These are phyloP conservation scores for Zopfia rhizophila DNA, from an alignment of 2,329 filamentous ascomycete genomes.

Conservation along the genomic window DNA sequence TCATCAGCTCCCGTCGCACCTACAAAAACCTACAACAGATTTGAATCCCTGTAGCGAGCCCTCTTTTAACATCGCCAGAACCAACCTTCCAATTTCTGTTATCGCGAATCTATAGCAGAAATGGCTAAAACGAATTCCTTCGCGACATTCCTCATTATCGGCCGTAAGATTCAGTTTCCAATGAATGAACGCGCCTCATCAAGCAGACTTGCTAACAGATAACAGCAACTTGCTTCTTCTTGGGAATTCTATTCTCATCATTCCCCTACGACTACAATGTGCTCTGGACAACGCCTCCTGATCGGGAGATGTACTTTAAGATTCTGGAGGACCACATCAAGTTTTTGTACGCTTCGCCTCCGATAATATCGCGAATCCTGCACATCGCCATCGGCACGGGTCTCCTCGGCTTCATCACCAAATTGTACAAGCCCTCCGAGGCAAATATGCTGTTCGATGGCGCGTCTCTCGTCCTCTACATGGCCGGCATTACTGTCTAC, in stretches of 20 bases:
- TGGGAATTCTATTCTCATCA: conserved; percentile 94
- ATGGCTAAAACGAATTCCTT: conserved; percentile 69
- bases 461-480: conserved; percentile 76
- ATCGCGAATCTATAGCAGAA: conserved; percentile 19
- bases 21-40: conserved; percentile 26
- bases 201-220: conserved; percentile 30
- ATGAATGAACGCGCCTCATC: no score
- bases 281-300: conserved; percentile 77
- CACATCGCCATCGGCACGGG: conserved; percentile 92
- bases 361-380: conserved; percentile 90
- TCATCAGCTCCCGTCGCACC: conserved; percentile 9
- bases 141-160: conserved; percentile 96
- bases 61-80: conserved; percentile 18
- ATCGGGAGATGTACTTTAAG: conserved; percentile 76
- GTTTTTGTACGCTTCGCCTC: conserved; percentile 90
- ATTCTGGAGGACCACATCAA: conserved; percentile 89
- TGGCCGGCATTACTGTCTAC: conserved; percentile 91
- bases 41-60: no score
- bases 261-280: conserved; percentile 97
- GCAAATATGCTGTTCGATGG: conserved; percentile 95
- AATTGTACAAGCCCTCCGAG: conserved; percentile 93
- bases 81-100: conserved; percentile 12
- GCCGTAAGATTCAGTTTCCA: no score
- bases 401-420: conserved; percentile 87
- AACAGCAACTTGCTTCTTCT: conserved; percentile 86